Evolutionary conservation across 2,329 filamentous ascomycete genomes (phyloP).

Genomic region (Thermochaetoides dissita): DNA sequence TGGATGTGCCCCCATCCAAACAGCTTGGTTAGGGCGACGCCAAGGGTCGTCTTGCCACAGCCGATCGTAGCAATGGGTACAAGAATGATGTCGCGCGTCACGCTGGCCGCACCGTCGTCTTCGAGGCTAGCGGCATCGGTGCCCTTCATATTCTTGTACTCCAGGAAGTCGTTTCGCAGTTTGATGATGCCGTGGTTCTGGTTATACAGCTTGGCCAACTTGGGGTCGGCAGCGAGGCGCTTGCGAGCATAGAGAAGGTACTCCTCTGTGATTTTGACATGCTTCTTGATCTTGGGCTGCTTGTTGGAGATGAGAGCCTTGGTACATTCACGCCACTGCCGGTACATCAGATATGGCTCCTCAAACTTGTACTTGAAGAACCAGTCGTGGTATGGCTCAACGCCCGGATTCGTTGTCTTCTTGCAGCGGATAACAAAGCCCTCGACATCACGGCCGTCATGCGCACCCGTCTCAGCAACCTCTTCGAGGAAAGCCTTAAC

Average conservation of each 20-base stretch:
- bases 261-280: constrained; percentile 76
- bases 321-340: constrained; percentile 95
- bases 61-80: constrained; percentile 86
- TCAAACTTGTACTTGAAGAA: constrained; percentile 99
- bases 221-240: constrained; percentile 54
- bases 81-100: constrained; percentile 60
- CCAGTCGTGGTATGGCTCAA: constrained; percentile 65
- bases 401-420: constrained; percentile 37
- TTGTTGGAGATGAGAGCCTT: constrained; percentile 71
- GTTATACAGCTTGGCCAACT: constrained; percentile 58
- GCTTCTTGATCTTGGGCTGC: constrained; percentile 68
- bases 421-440: constrained; percentile 93
- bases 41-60: constrained; percentile 92
- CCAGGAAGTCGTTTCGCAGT: constrained; percentile 75
- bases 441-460: constrained; percentile 84
- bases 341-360: constrained; percentile 96
- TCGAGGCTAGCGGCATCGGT: constrained; percentile 75
- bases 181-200: constrained; percentile 91
- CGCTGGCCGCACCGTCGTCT: constrained; percentile 38
- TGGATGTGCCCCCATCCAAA: constrained; percentile 90
- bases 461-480: constrained; percentile 76
- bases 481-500: constrained; percentile 72
- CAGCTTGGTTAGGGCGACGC: constrained; percentile 63
- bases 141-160: constrained; percentile 70
- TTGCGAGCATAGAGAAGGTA: constrained; percentile 72